These are phyloP conservation scores for Scedosporium apiospermum DNA, from an alignment of 2,329 filamentous ascomycete genomes.

Conservation along the genomic window DNA sequence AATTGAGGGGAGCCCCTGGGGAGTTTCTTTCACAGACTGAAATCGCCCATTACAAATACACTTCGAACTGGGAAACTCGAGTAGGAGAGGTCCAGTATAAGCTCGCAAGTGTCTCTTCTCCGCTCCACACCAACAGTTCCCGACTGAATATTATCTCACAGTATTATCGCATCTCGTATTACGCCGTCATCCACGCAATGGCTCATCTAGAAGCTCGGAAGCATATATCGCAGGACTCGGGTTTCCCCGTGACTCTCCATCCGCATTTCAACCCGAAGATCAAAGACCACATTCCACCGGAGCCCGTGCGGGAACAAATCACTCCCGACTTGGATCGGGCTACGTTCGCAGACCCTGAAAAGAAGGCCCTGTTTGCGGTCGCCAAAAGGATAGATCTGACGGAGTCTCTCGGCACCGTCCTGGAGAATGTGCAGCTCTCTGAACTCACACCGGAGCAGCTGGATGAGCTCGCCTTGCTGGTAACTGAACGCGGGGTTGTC, in stretches of 20 bases:
- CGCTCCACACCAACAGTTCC: background rate
- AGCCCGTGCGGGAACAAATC: slow-evolving; percentile 11
- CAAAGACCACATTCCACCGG: slow-evolving; percentile 27
- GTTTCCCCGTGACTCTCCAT: slow-evolving; percentile 34
- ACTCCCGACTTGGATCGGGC: slow-evolving; percentile 20
- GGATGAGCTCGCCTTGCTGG: slow-evolving; percentile 39
- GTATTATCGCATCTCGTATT: no score
- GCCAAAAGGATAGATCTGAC: slow-evolving; percentile 30
- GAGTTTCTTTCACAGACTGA: background rate
- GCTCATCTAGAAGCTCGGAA: slow-evolving; percentile 31
- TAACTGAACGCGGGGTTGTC: slow-evolving; percentile 35
- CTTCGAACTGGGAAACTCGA: background rate
- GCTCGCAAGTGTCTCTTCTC: background rate
- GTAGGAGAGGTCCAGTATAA: no score
- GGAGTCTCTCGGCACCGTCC: slow-evolving; percentile 30
- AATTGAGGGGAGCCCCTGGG: background rate
- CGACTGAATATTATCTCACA: no score
- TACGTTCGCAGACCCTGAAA: slow-evolving; percentile 32
- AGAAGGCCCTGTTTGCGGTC: slow-evolving; percentile 29
- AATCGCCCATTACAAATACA: background rate
- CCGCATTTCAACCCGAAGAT: slow-evolving; percentile 38
- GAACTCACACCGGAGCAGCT: slow-evolving; percentile 32
- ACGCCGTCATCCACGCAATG: background rate
- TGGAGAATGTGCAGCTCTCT: slow-evolving; percentile 32
- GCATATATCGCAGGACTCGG: slow-evolving; percentile 38